Conservation (phyloP, 169 alveolate species). For the Plasmodium gonderi region DNA sequence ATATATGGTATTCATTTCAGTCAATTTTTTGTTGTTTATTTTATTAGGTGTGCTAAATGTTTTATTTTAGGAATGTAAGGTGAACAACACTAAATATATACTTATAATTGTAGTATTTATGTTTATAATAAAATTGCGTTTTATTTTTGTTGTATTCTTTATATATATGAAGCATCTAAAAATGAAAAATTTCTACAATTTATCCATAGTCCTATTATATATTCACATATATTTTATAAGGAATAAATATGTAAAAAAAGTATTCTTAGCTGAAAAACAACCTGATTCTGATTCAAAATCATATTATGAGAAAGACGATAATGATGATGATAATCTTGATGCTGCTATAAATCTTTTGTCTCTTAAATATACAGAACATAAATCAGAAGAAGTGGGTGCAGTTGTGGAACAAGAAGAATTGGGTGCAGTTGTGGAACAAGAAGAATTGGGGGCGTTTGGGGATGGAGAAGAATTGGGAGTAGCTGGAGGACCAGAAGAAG, state of each 20-base stretch:
- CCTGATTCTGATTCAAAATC: not conserved
- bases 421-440: not conserved
- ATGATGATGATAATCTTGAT: not conserved
- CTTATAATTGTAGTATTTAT: not conserved
- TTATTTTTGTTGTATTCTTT: not conserved
- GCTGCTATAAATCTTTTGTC: not conserved
- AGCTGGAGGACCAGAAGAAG: not conserved
- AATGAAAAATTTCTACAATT: conserved; percentile 19
- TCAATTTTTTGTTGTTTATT: not conserved
- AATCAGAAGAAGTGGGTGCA: not conserved
- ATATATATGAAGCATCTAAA: not conserved
- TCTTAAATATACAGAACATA: not conserved
- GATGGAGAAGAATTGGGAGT: not conserved
- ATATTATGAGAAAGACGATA: not conserved
- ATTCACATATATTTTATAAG: not conserved
- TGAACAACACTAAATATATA: not conserved
- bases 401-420: not conserved
- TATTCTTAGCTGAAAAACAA: conserved; percentile 28
- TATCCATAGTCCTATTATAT: not conserved
- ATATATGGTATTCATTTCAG: not conserved
- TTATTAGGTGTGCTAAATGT: not conserved
- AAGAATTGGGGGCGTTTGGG: not conserved
- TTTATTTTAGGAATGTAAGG: not conserved
- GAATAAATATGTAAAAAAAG: conserved; percentile 5
- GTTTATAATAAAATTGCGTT: not conserved